Base-by-base conservation (phyloP, 257 asterid species). In the Salvia rosmarinus region DNA sequence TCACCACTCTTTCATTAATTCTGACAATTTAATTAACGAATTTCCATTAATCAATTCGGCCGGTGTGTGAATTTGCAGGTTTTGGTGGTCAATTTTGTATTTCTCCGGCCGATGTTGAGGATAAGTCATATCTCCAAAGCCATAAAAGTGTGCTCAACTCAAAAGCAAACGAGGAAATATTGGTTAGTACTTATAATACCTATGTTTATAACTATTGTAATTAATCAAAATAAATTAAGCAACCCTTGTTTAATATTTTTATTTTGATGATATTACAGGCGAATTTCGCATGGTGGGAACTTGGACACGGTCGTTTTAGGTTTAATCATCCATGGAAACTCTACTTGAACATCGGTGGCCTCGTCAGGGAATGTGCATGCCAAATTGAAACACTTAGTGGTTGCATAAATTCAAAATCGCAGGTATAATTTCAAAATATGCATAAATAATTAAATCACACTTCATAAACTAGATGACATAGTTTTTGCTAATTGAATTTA, bases 251-350 rank as follows among this genome's bases (percentile, higher is more conserved):
- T 39, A 39, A 39, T 39, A 7, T 39, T 39, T 2, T 39, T 39
- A 39, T 4, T 25, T 10, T 54, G 11, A n/a, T 34, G 4, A 34
- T 9, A 61, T 72, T 61, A 20, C 78, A 90, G 96, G 95, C 93
- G 62, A 90, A 85, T 69, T 80, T 80, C 59, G 95, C 95, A 0
- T 79, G 93, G 91, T 88, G 95, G 96, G 96, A 90, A 67, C 88
- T 90, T 9, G 63, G 82, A 10, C 95, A 86, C 55, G 93, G 91
- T 4, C 37, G 78, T 6, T 88, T 88, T 16, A 71, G 72, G 34
- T 80, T 75, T 6, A 42, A 69, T 57, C 91, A 86, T 71, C 96
- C 96, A 14, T 86, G 95, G 96, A 83, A 86, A 47, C 86, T 80
- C 5, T 90, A 90, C 71, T 78, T 82, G 79, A 88, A 86, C 34